Percentiles rank a stretch among this genome's conserved stretches.
phyloP scores from a whole-genome alignment of 1,284 basidiomycete species.

The Malassezia japonica region DNA sequence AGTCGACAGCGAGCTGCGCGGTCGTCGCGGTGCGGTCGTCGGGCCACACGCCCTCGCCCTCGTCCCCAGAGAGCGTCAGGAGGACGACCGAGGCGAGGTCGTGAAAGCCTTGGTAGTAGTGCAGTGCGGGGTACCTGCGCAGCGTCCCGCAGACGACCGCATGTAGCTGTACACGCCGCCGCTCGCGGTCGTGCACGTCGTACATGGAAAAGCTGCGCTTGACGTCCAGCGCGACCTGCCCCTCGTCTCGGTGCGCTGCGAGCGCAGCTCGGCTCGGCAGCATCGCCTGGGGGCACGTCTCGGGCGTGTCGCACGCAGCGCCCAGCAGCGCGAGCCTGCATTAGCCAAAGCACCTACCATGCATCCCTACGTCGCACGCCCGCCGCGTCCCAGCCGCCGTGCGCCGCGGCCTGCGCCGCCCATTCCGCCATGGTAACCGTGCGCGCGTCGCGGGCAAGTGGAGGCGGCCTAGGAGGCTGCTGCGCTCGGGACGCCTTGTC shows the following conservation, averaged over 20 bases:
- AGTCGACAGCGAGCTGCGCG: conserved; percentile 48
- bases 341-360: not conserved
- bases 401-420: not conserved
- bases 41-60: not conserved
- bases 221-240: conserved; percentile 41
- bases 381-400: not conserved
- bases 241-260: conserved; percentile 25
- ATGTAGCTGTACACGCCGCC: conserved; percentile 25
- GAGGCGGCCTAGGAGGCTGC: not conserved
- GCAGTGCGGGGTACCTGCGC: conserved; percentile 61
- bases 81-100: conserved; percentile 79
- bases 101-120: conserved; percentile 81
- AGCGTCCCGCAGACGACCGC: conserved; percentile 57
- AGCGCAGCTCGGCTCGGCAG: conserved; percentile 8
- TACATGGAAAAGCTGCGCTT: conserved; percentile 33
- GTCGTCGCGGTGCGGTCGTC: not conserved
- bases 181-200: not conserved
- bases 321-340: not conserved
- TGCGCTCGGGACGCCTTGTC: not conserved
- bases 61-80: conserved; percentile 57
- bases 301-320: not conserved
- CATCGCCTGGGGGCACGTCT: not conserved
- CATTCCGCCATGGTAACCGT: not conserved
- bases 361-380: not conserved
- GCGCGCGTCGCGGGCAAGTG: not conserved